Evolutionary conservation across 1,139 yeast genomes (phyloP), one percentile per base, ranked within the genome.

Genomic region (Candida glucosophila): DNA sequence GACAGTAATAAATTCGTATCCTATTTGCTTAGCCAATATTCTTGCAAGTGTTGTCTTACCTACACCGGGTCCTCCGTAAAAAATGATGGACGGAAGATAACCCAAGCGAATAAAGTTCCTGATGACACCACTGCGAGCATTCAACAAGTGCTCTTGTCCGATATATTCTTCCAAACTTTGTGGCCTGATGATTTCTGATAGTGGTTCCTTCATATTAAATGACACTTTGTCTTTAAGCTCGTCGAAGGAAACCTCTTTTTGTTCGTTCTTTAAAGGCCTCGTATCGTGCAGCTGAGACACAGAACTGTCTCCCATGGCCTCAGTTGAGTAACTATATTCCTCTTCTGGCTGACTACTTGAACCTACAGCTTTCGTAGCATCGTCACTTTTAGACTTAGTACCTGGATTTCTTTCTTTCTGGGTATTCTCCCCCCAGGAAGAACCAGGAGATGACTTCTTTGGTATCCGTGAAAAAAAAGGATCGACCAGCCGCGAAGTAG

Each of bases 21-120:
- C 49, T 4, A 54, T 49, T 22, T 52, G 52, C 4, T 35, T 24
- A 1, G 69, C 63, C 11, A 63, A 31, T 3, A 61, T 49, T 5
- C 52, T 33, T 2, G 69, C 69, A n/a, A 64, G 29, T 0, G 68
- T 58, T 1, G 69, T 63, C 33, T 64, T 64, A 0, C 71, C 71
- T 7, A 58, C 62, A 1, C 71, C 70, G 1, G 68, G 67, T 1
- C 69, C 68, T 1, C 71, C 71, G 26, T 46, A 39, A 5, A 64
- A 43, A 5, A 64, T 43, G 67, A 64, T 61, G 4, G 67, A 60
- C 0, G 70, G 69, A 9, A 64, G 42, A 36, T 56, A 58, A 0
- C 62, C 58, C 19, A 61, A 33, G n/a, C 50, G 36, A 4, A 62
- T 36, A 29, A 54, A 63, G 29, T 50, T 53, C 10, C 37, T 30